A percentile compares a stretch with the other conserved stretches of the same genome.
These are phyloP conservation scores for Monosporozyma servazzii DNA, from an alignment of 805 yeast species.

Conservation along the genomic window DNA sequence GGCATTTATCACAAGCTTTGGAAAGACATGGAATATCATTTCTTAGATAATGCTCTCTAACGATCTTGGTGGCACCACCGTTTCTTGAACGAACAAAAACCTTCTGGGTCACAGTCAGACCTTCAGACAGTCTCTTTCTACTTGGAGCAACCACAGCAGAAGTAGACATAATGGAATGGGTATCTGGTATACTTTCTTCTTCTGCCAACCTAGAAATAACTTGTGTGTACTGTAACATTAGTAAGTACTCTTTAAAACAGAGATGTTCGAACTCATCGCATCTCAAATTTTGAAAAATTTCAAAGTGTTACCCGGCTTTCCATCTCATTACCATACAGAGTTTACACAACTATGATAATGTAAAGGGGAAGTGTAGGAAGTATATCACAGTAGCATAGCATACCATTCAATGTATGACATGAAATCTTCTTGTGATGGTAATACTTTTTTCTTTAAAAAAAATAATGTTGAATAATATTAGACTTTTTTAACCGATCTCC, in stretches of 20 bases:
- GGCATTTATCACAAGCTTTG: conserved; percentile 55
- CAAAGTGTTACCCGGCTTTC: background rate
- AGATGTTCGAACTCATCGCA: background rate
- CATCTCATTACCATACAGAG: background rate
- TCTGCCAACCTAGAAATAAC: background rate
- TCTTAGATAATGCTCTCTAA: conserved; percentile 88
- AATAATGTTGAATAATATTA: too few relatives aligned
- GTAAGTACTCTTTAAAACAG: background rate
- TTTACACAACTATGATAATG: too few relatives aligned
- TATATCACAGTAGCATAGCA: too few relatives aligned
- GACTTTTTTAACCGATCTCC: too few relatives aligned
- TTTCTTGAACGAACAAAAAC: conserved; percentile 86
- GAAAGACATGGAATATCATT: conserved; percentile 90
- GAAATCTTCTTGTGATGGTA: too few relatives aligned
- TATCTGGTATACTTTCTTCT: background rate
- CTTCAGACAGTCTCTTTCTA: conserved; percentile 41
- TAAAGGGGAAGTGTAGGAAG: too few relatives aligned
- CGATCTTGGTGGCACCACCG: conserved; percentile 80
- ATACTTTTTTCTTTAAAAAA: too few relatives aligned
- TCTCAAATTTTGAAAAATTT: background rate
- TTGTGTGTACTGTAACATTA: background rate
- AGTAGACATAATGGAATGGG: background rate
- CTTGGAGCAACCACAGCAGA: conserved; percentile 11
- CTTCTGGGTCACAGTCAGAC: conserved; percentile 66
- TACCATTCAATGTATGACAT: too few relatives aligned